phyloP scores from a whole-genome alignment of 371 early-diverging fungal species.

The Mortierella sp. region DNA sequence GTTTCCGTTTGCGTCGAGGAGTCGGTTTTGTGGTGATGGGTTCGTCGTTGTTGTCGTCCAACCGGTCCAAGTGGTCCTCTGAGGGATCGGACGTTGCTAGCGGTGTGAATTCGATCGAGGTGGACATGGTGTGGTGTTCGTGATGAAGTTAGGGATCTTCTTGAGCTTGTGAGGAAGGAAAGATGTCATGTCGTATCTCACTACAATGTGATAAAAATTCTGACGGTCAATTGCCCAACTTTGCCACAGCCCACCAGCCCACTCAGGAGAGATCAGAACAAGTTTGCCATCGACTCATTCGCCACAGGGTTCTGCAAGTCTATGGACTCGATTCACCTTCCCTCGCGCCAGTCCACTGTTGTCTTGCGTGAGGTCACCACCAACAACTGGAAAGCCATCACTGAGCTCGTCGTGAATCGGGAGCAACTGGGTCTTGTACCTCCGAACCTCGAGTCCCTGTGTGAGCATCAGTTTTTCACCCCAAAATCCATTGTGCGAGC shows the following conservation, averaged over 20 bases:
- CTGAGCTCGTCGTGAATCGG: constrained; percentile 29
- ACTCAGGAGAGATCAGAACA: too few relatives aligned
- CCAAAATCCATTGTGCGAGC: constrained; percentile 26
- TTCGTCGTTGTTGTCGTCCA: constrained; percentile 25
- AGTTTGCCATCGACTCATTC: too few relatives aligned
- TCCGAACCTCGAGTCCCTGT: constrained; percentile 39
- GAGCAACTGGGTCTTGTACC: constrained; percentile 30
- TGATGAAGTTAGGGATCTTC: too few relatives aligned
- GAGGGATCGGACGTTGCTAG: constrained; percentile 46
- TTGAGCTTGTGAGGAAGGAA: too few relatives aligned
- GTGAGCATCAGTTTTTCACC: constrained; percentile 48
- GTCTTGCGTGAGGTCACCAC: constrained; percentile 26
- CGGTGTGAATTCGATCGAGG: constrained; percentile 39
- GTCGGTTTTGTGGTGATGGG: constrained; percentile 28
- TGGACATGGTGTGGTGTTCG: constrained; percentile 42
- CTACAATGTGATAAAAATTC: too few relatives aligned
- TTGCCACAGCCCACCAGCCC: too few relatives aligned
- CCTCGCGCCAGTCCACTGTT: constrained; percentile 33
- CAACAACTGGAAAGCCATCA: constrained; percentile 32
- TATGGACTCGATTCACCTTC: constrained; percentile 28
- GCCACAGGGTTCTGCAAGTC: too few relatives aligned
- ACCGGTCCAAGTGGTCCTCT: too few relatives aligned
- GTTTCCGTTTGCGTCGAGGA: not conserved
- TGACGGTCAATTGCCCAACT: too few relatives aligned
- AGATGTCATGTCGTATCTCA: too few relatives aligned